These are phyloP conservation scores for Pythium insidiosum DNA, from an alignment of 352 stramenopile genomes.

Conservation along the genomic window DNA sequence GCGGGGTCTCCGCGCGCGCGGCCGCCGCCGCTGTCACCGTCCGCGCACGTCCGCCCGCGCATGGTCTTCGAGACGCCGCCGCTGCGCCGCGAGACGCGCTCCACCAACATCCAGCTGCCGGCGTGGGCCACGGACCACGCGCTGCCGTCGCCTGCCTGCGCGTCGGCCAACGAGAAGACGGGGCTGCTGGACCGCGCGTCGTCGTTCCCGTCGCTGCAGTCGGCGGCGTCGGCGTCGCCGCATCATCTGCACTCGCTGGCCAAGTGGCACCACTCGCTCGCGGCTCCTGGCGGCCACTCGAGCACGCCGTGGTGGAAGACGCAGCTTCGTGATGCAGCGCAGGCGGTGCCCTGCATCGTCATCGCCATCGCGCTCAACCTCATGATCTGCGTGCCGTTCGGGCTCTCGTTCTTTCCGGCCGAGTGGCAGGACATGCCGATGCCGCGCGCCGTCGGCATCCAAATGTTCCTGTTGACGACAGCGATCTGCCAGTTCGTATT, in stretches of 20 bases:
- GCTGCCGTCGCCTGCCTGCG: too few species aligned
- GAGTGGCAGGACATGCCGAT: slow-evolving; percentile 72
- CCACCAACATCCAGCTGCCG: slow-evolving; percentile 31
- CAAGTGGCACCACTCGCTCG: slow-evolving; percentile 15
- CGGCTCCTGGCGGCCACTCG: background rate
- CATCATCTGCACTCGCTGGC: too few species aligned
- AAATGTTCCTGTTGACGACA: slow-evolving; percentile 79
- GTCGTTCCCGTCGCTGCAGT: too few species aligned
- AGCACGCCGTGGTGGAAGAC: slow-evolving; percentile 9
- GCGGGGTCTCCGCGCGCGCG: slow-evolving; percentile 5
- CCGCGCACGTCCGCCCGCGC: slow-evolving; percentile 9
- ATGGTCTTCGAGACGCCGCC: slow-evolving; percentile 69
- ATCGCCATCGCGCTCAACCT: slow-evolving; percentile 79
- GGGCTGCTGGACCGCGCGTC: too few species aligned
- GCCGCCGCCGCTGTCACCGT: slow-evolving; percentile 3
- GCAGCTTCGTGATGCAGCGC: slow-evolving; percentile 20
- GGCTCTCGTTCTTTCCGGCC: slow-evolving; percentile 77
- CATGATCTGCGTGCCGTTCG: slow-evolving; percentile 85
- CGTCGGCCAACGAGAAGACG: slow-evolving; percentile 12
- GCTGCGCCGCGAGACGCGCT: slow-evolving; percentile 47
- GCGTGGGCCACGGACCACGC: slow-evolving; percentile 9
- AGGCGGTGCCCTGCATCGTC: slow-evolving; percentile 41
- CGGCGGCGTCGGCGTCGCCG: slow-evolving; percentile 10
- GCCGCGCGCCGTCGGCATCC: slow-evolving; percentile 66
- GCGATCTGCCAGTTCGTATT: slow-evolving; percentile 80